Base-by-base conservation (phyloP, 805 yeast genomes). In the Torulaspora indica region DNA sequence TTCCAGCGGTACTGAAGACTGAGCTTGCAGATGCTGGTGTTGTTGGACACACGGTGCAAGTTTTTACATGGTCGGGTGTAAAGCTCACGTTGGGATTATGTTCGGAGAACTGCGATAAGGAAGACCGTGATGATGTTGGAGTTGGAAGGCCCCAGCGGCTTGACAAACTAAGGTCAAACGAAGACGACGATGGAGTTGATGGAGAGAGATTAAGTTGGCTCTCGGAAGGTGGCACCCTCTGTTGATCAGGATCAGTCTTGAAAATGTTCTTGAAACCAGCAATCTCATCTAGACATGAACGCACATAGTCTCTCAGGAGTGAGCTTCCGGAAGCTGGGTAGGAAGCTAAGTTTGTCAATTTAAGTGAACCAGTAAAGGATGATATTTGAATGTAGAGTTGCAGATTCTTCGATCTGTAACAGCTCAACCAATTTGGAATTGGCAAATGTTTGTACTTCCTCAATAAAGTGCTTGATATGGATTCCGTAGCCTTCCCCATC, bases 371-470 rank as follows among this genome's bases (percentile, higher is more conserved):
- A 10, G 53, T 53, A 28, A 58, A 37, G 8, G 55, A 55, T 29
- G 49, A 50, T 22, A 60, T 29, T 24, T 53, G 55, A 12, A 48
- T 42, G 35, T 49, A 56, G 4, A 47, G 27, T 17, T 51, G 55
- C 2, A 46, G 43, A 35, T 58, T 56, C 4, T 48, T 34, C 4
- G 39, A 38, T 22, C 45, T 47, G 35, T 55, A 58, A 4, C 22
- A 8, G 5, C 35, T 33, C 23, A 59, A 18, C 38, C 51, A 36
- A 8, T 41, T 17, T 29, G 35, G 41, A 15, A 57, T 39, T 1
- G 54, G 53, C 17, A 48, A 37, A 13, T 40, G 40, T 20, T 51
- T 46, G 37, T 57, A 60, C 42, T 61, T 61, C 28, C 56, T 55
- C 23, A 52, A 27, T 10, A 60, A 34, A 5, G 54, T 54, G 27